Percentiles rank a stretch among this genome's conserved stretches.
These are phyloP conservation scores for Metschnikowia lachancei DNA, from an alignment of 805 yeast genomes.

Conservation along the genomic window DNA sequence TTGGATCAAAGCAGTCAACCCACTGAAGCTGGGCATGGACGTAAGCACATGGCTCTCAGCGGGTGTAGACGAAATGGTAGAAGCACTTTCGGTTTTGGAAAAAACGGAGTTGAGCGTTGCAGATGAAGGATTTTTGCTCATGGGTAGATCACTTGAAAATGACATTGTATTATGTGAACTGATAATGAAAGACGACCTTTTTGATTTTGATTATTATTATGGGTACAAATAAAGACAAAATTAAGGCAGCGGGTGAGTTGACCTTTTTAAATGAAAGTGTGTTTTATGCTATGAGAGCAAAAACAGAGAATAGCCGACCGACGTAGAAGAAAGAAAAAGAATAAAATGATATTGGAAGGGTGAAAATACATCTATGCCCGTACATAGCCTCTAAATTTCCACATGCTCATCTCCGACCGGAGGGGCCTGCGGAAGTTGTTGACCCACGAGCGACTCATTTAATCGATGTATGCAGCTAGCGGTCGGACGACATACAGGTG, in stretches of 20 bases:
- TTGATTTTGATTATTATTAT: background rate
- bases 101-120: constrained; percentile 33
- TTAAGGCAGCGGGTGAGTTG: background rate
- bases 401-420: constrained; percentile 11
- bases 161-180: background rate
- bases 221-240: background rate
- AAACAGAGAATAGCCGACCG: background rate
- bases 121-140: constrained; percentile 20
- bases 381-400: constrained; percentile 1
- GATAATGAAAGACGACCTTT: background rate
- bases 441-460: constrained; percentile 6
- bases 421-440: constrained; percentile 10
- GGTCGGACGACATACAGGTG: constrained; percentile 5
- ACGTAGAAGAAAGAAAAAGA: background rate
- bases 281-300: background rate
- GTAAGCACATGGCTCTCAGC: constrained; percentile 15
- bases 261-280: background rate
- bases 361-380: background rate
- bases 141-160: constrained; percentile 8
- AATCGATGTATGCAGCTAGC: constrained; percentile 10
- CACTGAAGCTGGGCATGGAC: constrained; percentile 12
- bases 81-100: constrained; percentile 15
- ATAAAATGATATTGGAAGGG: background rate
- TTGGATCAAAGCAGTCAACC: constrained; percentile 16
- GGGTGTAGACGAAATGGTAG: constrained; percentile 22